Base-by-base conservation (phyloP, 2,329 filamentous ascomycete species). In the Beauveria sp. region DNA sequence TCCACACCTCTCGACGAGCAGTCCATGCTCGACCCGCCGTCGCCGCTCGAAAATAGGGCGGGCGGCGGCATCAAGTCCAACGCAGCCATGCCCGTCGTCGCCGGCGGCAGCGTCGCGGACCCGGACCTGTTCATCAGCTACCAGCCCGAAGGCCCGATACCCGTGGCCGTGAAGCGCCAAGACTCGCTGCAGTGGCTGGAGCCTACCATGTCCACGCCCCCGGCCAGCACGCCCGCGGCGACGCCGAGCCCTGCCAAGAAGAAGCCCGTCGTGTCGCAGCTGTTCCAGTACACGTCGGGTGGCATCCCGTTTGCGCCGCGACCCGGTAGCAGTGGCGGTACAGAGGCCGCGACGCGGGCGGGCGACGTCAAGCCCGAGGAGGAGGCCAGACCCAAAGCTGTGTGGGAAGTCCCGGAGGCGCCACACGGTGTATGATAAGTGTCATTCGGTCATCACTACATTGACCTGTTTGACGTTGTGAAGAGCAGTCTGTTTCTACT, bases 41-140 rank as follows among this genome's bases (percentile, higher is more conserved):
- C 61, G 16, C 61, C 61, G 12, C 61, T 62, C 12, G 55, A 58
- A 18, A 53, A 34, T 1, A 59, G 50, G 54, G 34, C n/a, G 3
- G 26, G 45, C 45, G 45, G 45, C 3, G 20, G 14, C 34, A n/a
- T 20, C 30, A 28, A 3, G 8, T 16, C 34, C 24, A 20, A 16
- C 60, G 34, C 42, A 8, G 9, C 20, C 3, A n/a, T 54, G 3
- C n/a, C 53, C 26, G 22, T 8, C 46, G 65, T 64, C 1, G 50
- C 63, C 5, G 64, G 63, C 26, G 42, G 10, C 63, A 16, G 43
- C 63, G 18, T 54, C 66, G 10, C 34, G 5, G 65, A 67, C 7
- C 63, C 70, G 1, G 77, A 80, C 56, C 67, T 79, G 24, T 85
- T 85, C 63, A 73, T 85, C 26, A 76, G 76, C 0, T 85, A 84